Base-by-base conservation (phyloP, 2,329 filamentous ascomycete species). In the Monilinia polystroma region DNA sequence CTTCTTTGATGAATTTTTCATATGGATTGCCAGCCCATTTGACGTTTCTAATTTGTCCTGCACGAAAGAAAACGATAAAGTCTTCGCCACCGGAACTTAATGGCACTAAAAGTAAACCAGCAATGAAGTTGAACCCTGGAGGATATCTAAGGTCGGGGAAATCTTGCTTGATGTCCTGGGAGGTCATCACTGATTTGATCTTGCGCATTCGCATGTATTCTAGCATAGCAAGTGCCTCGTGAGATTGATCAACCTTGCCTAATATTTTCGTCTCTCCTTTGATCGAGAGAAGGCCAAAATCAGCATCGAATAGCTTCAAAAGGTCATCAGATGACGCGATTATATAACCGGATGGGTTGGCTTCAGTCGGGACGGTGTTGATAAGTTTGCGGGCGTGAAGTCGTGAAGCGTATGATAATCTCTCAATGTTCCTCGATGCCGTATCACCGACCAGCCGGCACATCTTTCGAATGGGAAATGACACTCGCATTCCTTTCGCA, bases 41-140 rank as follows among this genome's bases (percentile, higher is more conserved):
- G 26, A 91, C 91, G 77, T 92, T 89, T 74, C 85, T 90, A 38
- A 87, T 76, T 73, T 93, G 91, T 0, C 89, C 88, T 71, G 84
- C 89, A n/a, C 93, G 86, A 79, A 96, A 96, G 75, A 97, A 96
- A 0, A 93, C 90, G 54, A 97, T 96, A 73, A 97, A 97, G 72
- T 97, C 93, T 41, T 81, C 82, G 0, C 93, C 93, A 1, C 86
- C 86, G 0, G 85, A 82, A 20, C 90, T 93, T 2, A 97, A 79
- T 0, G 93, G 93, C 0, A 97, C 92, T 64, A 96, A 88, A 0
- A 97, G 80, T 58, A 96, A 78, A 0, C 93, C 93, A 0, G 92
- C 90, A 67, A 97, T 86, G 26, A 88, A 80, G 67, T 87, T 84
- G 73, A 97, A 95, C 0, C 93, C 92, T 0, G 92, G 92, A 0